A percentile compares a stretch with the other conserved stretches of the same genome.
phyloP scores from a whole-genome alignment of 2,329 filamentous ascomycete species.

The Phyllachora maydis region DNA sequence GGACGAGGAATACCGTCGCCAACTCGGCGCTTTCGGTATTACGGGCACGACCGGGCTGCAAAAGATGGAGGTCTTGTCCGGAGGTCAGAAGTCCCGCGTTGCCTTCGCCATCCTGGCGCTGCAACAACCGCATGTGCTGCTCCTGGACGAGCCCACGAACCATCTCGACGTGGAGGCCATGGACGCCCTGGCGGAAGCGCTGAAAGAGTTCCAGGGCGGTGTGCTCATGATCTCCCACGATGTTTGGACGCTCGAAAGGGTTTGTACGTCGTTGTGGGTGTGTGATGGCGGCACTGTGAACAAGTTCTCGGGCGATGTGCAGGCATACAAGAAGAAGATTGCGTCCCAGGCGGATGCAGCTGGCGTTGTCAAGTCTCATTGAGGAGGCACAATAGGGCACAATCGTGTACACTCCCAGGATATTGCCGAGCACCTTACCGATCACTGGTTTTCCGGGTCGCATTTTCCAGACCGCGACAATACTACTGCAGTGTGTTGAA shows the following conservation, averaged over 20 bases:
- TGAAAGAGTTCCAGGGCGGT: conserved; percentile 77
- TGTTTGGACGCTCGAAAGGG: conserved; percentile 93
- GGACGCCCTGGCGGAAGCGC: conserved; percentile 76
- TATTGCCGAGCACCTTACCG: no score
- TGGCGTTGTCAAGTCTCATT: conserved; percentile 60
- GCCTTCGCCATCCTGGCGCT: conserved; percentile 93
- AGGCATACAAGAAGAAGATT: conserved; percentile 96
- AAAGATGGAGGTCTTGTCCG: conserved; percentile 84
- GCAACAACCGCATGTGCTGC: conserved; percentile 87
- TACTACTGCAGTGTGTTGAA: no score
- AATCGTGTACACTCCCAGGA: no score
- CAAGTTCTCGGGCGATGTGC: conserved; percentile 88
- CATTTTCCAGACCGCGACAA: no score
- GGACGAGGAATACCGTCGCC: conserved; percentile 91
- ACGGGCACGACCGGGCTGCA: conserved; percentile 93
- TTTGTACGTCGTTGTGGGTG: conserved; percentile 90
- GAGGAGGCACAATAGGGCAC: no score
- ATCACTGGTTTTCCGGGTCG: no score
- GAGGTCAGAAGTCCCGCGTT: conserved; percentile 95
- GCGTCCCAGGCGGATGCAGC: conserved; percentile 69
- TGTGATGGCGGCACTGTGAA: conserved; percentile 87
- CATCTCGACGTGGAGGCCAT: conserved; percentile 98
- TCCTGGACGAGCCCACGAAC: conserved; percentile 96
- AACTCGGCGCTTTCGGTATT: conserved; percentile 74
- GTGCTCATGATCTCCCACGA: conserved; percentile 99